Conservation (phyloP, 2,329 filamentous ascomycete species). For the Emydomyces testavorans region DNA sequence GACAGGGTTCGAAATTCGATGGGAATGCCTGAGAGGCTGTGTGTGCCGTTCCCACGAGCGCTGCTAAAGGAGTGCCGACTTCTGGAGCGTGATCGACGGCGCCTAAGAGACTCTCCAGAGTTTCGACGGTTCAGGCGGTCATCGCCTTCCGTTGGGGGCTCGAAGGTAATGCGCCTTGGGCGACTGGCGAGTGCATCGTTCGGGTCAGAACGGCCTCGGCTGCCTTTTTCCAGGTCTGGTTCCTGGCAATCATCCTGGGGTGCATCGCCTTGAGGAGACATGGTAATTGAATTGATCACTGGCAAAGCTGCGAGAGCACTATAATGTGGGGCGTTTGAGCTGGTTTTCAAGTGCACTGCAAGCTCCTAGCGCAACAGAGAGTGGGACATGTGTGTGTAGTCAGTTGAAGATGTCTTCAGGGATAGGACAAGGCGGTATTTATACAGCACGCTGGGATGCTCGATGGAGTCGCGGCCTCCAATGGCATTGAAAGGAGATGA, state of each 20-base stretch:
- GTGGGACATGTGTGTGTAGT: background rate
- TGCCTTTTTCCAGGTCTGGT: conserved; percentile 6
- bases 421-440: conserved; percentile 5
- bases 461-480: background rate
- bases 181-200: background rate
- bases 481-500: background rate
- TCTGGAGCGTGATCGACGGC: conserved; percentile 7
- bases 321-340: too few species aligned
- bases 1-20: conserved; percentile 33
- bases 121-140: conserved; percentile 2
- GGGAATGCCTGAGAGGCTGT: conserved; percentile 21
- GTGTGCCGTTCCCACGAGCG: conserved; percentile 10
- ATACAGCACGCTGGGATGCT: background rate
- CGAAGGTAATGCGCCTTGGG: conserved; percentile 7
- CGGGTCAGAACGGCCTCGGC: background rate
- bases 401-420: background rate
- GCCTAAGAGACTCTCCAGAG: conserved; percentile 8
- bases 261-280: conserved; percentile 6
- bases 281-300: background rate
- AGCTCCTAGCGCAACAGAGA: too few species aligned
- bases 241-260: background rate
- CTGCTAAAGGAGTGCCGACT: conserved; percentile 12
- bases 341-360: background rate
- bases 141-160: background rate
- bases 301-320: background rate